Conservation (phyloP, 2,329 filamentous ascomycete genomes). For the Pestalotiopsis sp. region DNA sequence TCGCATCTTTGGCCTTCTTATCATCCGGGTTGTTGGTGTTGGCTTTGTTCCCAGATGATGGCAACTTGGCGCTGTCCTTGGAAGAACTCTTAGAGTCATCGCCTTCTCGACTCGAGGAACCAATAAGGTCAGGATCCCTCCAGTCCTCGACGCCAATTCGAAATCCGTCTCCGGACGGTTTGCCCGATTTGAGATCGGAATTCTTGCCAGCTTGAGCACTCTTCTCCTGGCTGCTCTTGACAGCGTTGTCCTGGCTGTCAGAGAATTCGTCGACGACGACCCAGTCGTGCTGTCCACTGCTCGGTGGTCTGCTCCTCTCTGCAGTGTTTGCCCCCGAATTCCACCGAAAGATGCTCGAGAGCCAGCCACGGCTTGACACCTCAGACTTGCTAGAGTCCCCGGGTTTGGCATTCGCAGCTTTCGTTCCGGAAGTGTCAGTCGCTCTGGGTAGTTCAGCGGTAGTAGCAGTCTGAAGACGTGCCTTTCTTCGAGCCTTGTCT, state of each 20-base stretch:
- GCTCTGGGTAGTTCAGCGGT: slow-evolving; percentile 28
- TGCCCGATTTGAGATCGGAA: slow-evolving; percentile 23
- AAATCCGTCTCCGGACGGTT: slow-evolving; percentile 60
- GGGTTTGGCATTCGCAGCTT: slow-evolving; percentile 18
- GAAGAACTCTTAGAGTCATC: slow-evolving; percentile 25
- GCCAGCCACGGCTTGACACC: slow-evolving; percentile 39
- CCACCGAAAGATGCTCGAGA: slow-evolving; percentile 45
- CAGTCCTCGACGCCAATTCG: slow-evolving; percentile 86
- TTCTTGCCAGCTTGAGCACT: slow-evolving; percentile 34
- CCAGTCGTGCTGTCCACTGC: slow-evolving; percentile 76
- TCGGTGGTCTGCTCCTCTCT: slow-evolving; percentile 64
- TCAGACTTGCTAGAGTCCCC: slow-evolving; percentile 26
- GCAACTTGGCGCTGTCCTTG: slow-evolving; percentile 27
- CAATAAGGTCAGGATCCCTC: slow-evolving; percentile 76
- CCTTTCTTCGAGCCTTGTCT: slow-evolving; percentile 40
- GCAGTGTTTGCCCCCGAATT: slow-evolving; percentile 31
- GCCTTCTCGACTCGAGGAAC: slow-evolving; percentile 33
- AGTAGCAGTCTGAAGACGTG: slow-evolving; percentile 32
- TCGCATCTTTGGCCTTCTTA: slow-evolving; percentile 31
- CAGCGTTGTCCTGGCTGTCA: slow-evolving; percentile 50
- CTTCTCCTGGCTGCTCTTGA: slow-evolving; percentile 45
- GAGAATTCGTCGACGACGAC: slow-evolving; percentile 69
- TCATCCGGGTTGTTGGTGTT: slow-evolving; percentile 22
- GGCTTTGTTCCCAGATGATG: slow-evolving; percentile 20
- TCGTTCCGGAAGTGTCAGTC: slow-evolving; percentile 29